These are phyloP conservation scores for Musa troglodytarum DNA, from an alignment of 176 grass and related monocot species.

Conservation along the genomic window DNA sequence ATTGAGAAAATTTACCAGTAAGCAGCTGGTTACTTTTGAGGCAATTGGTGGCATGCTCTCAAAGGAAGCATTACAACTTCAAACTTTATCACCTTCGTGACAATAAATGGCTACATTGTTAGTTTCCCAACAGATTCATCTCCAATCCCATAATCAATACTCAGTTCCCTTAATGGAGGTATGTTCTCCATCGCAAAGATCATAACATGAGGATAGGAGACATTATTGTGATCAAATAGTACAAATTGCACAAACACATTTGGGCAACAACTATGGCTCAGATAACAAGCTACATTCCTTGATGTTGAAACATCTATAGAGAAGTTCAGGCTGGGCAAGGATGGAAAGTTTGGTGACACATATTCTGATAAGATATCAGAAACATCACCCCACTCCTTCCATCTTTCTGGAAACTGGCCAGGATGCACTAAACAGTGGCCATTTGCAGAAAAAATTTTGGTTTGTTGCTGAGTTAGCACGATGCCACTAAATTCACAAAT, in stretches of 20 bases:
- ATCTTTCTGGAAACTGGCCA: slow-evolving; percentile 65
- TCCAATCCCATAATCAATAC: slow-evolving; percentile 89
- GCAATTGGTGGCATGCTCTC: background rate
- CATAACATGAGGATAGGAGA: slow-evolving; percentile 79
- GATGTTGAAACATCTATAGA: slow-evolving; percentile 79
- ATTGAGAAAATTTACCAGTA: slow-evolving; percentile 6
- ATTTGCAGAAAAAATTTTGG: slow-evolving; percentile 44
- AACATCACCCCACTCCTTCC: slow-evolving; percentile 92
- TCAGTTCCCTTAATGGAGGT: slow-evolving; percentile 92
- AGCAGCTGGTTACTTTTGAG: background rate
- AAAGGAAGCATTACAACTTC: slow-evolving; percentile 2
- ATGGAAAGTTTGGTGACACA: slow-evolving; percentile 45
- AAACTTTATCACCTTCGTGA: slow-evolving; percentile 3
- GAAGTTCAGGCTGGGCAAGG: slow-evolving; percentile 45
- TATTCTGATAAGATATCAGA: slow-evolving; percentile 79
- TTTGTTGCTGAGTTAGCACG: slow-evolving; percentile 68
- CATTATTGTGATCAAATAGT: slow-evolving; percentile 84
- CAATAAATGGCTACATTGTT: slow-evolving; percentile 30
- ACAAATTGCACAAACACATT: slow-evolving; percentile 95
- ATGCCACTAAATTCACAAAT: slow-evolving; percentile 93
- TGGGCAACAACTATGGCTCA: slow-evolving; percentile 93
- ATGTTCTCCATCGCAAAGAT: slow-evolving; percentile 96
- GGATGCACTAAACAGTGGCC: slow-evolving; percentile 77
- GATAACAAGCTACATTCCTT: slow-evolving; percentile 97
- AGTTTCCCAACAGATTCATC: slow-evolving; percentile 77